A percentile compares a stretch with the other conserved stretches of the same genome.
Evolutionary conservation across 106 monocot genomes (phyloP).

Genomic region (Allium cepa): DNA sequence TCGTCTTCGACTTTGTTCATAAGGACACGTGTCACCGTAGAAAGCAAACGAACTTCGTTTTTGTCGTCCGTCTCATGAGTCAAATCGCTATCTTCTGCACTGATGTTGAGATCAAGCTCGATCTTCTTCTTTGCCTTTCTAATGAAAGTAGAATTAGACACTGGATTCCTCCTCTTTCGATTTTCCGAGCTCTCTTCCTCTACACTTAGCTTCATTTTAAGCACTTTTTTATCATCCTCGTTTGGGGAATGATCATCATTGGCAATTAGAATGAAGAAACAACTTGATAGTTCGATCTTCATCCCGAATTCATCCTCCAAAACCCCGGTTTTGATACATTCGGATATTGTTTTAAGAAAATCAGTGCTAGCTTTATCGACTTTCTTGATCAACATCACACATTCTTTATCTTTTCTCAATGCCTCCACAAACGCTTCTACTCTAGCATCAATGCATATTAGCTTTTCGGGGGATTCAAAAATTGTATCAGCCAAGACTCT

Average conservation of each 20-base stretch:
- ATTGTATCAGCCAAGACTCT: constrained; percentile 33
- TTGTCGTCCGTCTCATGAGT: constrained; percentile 31
- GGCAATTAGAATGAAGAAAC: constrained; percentile 46
- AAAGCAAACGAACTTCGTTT: constrained; percentile 13
- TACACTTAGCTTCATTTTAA: constrained; percentile 36
- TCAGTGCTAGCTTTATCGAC: constrained; percentile 21
- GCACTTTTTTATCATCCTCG: constrained; percentile 4
- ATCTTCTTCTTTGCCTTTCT: constrained; percentile 10
- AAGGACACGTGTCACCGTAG: constrained; percentile 10
- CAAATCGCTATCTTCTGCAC: constrained; percentile 38
- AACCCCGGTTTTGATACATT: constrained; percentile 22
- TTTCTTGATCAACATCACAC: constrained; percentile 46
- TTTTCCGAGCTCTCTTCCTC: constrained; percentile 7
- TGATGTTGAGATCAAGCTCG: constrained; percentile 52
- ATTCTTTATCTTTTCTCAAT: constrained; percentile 20
- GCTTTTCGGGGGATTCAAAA: constrained; percentile 24
- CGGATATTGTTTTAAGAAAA: constrained; percentile 15
- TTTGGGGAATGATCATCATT: neutral
- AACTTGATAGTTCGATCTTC: constrained; percentile 9
- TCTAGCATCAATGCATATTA: constrained; percentile 23
- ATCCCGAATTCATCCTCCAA: constrained; percentile 18
- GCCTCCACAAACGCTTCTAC: constrained; percentile 18
- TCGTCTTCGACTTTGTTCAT: constrained; percentile 15
- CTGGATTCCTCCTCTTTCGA: constrained; percentile 44
- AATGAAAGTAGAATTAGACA: neutral